Conservation (phyloP, 2,329 filamentous ascomycete species). For the Triangularia verruculosa region DNA sequence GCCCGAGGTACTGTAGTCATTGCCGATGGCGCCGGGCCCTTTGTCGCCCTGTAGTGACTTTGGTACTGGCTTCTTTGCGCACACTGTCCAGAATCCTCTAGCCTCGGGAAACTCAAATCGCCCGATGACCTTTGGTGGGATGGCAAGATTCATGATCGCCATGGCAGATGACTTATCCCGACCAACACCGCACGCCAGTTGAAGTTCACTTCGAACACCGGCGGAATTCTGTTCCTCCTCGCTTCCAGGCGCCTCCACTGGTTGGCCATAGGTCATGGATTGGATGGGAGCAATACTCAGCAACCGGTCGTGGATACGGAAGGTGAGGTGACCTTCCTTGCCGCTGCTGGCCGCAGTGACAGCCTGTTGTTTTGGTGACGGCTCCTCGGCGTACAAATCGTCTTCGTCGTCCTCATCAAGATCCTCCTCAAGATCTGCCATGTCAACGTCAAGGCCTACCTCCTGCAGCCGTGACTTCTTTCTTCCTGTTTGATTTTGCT, state of each 20-base stretch:
- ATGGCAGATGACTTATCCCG: conserved; percentile 66
- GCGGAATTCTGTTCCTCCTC: conserved; percentile 43
- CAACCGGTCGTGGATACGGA: conserved; percentile 74
- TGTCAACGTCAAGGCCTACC: conserved; percentile 52
- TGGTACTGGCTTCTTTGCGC: conserved; percentile 63
- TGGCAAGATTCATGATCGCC: conserved; percentile 71
- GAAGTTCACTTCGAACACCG: conserved; percentile 55
- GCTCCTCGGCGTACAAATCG: conserved; percentile 62
- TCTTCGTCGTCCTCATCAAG: conserved; percentile 46
- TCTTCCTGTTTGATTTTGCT: conserved; percentile 58
- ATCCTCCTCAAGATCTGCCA: conserved; percentile 56
- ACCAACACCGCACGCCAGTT: conserved; percentile 60
- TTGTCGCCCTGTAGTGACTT: conserved; percentile 55
- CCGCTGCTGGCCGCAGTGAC: conserved; percentile 39
- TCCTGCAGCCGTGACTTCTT: conserved; percentile 61
- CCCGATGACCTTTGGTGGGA: conserved; percentile 70
- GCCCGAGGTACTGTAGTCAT: conserved; percentile 56
- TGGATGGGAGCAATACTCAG: conserved; percentile 76
- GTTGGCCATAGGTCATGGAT: conserved; percentile 67
- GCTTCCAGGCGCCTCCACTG: conserved; percentile 41
- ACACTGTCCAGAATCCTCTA: conserved; percentile 77
- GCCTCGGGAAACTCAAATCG: conserved; percentile 71
- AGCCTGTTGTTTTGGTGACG: conserved; percentile 34
- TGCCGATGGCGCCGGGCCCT: conserved; percentile 47
- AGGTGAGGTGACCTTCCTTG: conserved; percentile 64